A percentile compares a stretch with the other conserved stretches of the same genome.
These are phyloP conservation scores for Fusarium verticillioides DNA, from an alignment of 2,329 filamentous ascomycete species.

Conservation along the genomic window DNA sequence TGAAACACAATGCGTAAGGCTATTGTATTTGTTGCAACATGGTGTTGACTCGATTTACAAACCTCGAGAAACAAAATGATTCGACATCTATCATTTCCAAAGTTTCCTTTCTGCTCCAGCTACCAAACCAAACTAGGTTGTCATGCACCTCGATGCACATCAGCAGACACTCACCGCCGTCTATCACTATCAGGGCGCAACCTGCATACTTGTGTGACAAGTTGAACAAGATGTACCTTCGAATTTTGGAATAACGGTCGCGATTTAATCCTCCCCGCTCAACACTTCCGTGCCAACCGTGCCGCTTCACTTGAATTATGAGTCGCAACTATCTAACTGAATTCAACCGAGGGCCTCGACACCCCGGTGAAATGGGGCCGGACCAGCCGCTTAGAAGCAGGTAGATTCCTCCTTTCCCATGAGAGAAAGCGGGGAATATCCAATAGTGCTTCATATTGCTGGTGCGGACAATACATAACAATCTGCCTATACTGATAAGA, in stretches of 20 bases:
- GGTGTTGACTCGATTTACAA: neutral
- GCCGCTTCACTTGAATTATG: constrained; percentile 17
- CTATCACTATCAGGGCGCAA: constrained; percentile 8
- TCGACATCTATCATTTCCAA: neutral
- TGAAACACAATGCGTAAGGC: neutral
- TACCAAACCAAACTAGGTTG: constrained; percentile 1
- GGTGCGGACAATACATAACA: neutral
- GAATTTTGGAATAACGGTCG: neutral
- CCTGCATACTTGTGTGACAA: constrained; percentile 17
- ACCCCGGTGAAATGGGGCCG: constrained; percentile 7
- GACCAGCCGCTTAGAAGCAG: neutral
- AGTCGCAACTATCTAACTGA: neutral
- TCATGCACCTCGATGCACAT: constrained; percentile 27
- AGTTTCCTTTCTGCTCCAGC: neutral
- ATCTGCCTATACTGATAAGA: neutral
- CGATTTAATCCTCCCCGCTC: neutral
- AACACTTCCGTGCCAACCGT: constrained; percentile 24
- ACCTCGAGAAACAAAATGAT: neutral
- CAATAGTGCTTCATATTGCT: neutral
- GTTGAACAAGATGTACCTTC: constrained; percentile 5
- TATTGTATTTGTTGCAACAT: neutral
- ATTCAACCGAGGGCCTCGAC: constrained; percentile 5
- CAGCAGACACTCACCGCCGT: constrained; percentile 39
- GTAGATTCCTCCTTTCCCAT: neutral
- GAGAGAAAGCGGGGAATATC: constrained; percentile 5